A percentile compares a stretch with the other conserved stretches of the same genome.
These are phyloP conservation scores for Gossypium schwendimanii DNA, from an alignment of 441 rosid genomes.

Conservation along the genomic window DNA sequence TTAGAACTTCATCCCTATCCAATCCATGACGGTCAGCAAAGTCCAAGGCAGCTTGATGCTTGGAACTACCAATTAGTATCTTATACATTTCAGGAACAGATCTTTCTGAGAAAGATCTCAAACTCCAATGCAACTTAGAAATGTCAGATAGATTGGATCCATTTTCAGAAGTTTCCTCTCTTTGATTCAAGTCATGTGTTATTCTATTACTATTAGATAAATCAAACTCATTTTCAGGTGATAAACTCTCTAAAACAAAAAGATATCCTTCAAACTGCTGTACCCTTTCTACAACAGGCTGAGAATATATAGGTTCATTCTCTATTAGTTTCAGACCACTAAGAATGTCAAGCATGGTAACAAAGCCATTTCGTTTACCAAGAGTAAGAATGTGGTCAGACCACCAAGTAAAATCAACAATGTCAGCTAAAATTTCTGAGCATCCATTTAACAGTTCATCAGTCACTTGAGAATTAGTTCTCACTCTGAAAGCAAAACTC, in stretches of 20 bases:
- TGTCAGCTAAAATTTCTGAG: slow-evolving; percentile 36
- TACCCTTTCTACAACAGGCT: slow-evolving; percentile 66
- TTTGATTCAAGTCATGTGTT: slow-evolving; percentile 17
- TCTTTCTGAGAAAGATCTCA: slow-evolving; percentile 71
- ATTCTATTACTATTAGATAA: slow-evolving; percentile 29
- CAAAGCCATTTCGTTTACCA: slow-evolving; percentile 46
- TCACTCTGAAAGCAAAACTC: slow-evolving; percentile 29
- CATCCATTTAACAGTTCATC: slow-evolving; percentile 22
- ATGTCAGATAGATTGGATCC: slow-evolving; percentile 30
- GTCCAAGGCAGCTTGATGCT: slow-evolving; percentile 67
- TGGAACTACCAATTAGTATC: slow-evolving; percentile 49
- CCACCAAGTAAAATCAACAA: slow-evolving; percentile 91
- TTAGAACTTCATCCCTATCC: slow-evolving; percentile 76
- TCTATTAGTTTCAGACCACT: slow-evolving; percentile 51
- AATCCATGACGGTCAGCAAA: slow-evolving; percentile 74
- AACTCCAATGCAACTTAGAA: slow-evolving; percentile 53
- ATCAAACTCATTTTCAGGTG: slow-evolving; percentile 27
- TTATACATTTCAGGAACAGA: slow-evolving; percentile 78
- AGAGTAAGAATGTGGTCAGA: slow-evolving; percentile 63
- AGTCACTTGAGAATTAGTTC: slow-evolving; percentile 24
- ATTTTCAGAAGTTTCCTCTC: slow-evolving; percentile 29
- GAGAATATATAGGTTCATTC: slow-evolving; percentile 43
- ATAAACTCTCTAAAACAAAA: slow-evolving; percentile 59
- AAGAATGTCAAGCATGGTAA: slow-evolving; percentile 51
- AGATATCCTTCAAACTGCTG: slow-evolving; percentile 43